Evolutionary conservation across 805 yeast genomes (phyloP), one percentile per base, ranked within the genome.

Genomic region (Babjeviella inositovora): DNA sequence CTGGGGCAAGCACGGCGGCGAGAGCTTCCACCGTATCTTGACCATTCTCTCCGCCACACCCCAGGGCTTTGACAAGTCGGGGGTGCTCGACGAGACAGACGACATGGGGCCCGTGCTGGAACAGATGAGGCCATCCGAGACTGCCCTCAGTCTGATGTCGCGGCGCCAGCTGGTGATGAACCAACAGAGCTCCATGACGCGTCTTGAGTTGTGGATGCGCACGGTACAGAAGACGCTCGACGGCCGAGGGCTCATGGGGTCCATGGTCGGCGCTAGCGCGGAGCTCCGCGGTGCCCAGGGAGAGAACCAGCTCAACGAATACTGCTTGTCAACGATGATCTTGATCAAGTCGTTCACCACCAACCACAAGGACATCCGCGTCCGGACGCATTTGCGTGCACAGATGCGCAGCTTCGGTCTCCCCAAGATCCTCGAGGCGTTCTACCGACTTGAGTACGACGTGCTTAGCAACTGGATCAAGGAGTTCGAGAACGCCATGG

Each of bases 171-270:
- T 19, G 41, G 41, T 7, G 47, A 43, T 11, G 33, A 39, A 30
- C 54, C 43, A 32, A 47, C 49, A n/a, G n/a, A n/a, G 2, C 48
- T n/a, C n/a, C n/a, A n/a, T 55, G 31, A 64, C 53, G 32, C 45
- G 75, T 19, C 70, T 75, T 34, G 77, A 71, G 30, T 60, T 73
- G 17, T 82, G 94, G 94, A 39, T 81, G 21, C 47, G 53, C 23
- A 50, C 69, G 8, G 72, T 81, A 3, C 73, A 62, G 23, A 64
- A 62, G 23, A 73, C 85, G 1, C 37, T 82, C 20, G 81, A 71
- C 27, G 95, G 95, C 3, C 62, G 85, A 34, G 97, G 97, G 6
- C 75, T 70, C 36, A 60, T 79, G 62, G 94, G 95, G 7, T 80
- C 95, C 1, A 46, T 75, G 37, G 97, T 87, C 6, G 96, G 96